These are phyloP conservation scores for Clavariopsis aquatica DNA, from an alignment of 495 filamentous ascomycete genomes.

Conservation along the genomic window DNA sequence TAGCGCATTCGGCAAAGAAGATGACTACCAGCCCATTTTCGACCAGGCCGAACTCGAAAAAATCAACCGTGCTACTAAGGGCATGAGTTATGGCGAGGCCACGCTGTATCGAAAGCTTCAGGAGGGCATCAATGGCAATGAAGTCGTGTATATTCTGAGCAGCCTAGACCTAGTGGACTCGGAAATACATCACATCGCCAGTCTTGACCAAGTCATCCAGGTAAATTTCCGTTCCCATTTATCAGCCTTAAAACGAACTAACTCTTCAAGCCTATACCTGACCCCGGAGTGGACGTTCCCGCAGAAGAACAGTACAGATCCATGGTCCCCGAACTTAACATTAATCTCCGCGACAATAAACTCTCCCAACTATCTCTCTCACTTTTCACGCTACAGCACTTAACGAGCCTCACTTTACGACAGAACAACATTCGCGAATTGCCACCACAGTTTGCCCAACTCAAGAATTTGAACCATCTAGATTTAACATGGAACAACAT, in stretches of 20 bases:
- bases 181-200: conserved; percentile 3
- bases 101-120: background rate
- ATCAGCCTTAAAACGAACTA: background rate
- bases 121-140: background rate
- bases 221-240: background rate
- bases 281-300: background rate
- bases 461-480: conserved; percentile 8
- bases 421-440: conserved; percentile 17
- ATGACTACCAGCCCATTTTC: background rate
- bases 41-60: background rate
- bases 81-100: background rate
- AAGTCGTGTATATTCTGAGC: background rate
- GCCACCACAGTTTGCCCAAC: conserved; percentile 6
- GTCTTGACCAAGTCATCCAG: conserved; percentile 2
- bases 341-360: conserved; percentile 16
- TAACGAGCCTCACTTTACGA: conserved; percentile 14
- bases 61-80: background rate
- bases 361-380: background rate
- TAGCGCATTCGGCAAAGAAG: background rate
- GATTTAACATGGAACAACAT: conserved; percentile 13
- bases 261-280: conserved; percentile 6
- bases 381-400: conserved; percentile 20
- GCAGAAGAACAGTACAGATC: conserved; percentile 20
- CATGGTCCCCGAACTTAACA: conserved; percentile 3
- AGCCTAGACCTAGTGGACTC: background rate